phyloP scores from a whole-genome alignment of 352 stramenopile genomes.

The Pythium aristosporum region DNA sequence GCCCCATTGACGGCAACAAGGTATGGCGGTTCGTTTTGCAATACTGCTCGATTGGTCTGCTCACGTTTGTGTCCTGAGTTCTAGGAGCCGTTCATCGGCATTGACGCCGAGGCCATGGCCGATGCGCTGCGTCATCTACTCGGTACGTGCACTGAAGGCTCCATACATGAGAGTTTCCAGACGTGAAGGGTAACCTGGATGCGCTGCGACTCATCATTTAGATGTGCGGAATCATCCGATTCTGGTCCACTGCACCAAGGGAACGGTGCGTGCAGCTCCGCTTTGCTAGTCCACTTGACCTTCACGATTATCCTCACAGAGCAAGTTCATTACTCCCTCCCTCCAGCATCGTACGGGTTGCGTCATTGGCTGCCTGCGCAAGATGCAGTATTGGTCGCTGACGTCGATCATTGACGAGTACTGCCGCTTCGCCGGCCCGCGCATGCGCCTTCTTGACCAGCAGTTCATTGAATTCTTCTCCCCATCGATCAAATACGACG shows the following conservation, averaged over 20 bases:
- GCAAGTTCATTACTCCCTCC: background rate
- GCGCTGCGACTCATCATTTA: constrained; percentile 7
- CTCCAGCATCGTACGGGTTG: constrained; percentile 76
- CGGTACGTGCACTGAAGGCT: constrained; percentile 27
- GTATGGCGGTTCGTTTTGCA: constrained; percentile 18
- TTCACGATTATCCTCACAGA: background rate
- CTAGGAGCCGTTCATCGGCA: constrained; percentile 88
- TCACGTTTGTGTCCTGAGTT: background rate
- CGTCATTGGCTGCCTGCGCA: constrained; percentile 85
- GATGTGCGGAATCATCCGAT: constrained; percentile 88
- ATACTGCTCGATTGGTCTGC: background rate
- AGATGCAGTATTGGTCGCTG: constrained; percentile 87
- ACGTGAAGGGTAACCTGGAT: background rate
- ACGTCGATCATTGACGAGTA: constrained; percentile 90
- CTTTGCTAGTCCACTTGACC: background rate
- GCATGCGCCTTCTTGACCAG: constrained; percentile 84
- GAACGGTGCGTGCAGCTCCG: constrained; percentile 46
- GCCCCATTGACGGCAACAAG: constrained; percentile 89
- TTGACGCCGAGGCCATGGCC: constrained; percentile 80
- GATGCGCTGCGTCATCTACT: constrained; percentile 76
- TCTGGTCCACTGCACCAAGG: constrained; percentile 88
- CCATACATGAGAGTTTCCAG: background rate
- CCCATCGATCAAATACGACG: constrained; percentile 74
- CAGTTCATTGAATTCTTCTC: constrained; percentile 91
- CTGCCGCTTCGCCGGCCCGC: constrained; percentile 78